These are phyloP conservation scores for Cercospora sp. DNA, from an alignment of 2,329 filamentous ascomycete species.

Conservation along the genomic window DNA sequence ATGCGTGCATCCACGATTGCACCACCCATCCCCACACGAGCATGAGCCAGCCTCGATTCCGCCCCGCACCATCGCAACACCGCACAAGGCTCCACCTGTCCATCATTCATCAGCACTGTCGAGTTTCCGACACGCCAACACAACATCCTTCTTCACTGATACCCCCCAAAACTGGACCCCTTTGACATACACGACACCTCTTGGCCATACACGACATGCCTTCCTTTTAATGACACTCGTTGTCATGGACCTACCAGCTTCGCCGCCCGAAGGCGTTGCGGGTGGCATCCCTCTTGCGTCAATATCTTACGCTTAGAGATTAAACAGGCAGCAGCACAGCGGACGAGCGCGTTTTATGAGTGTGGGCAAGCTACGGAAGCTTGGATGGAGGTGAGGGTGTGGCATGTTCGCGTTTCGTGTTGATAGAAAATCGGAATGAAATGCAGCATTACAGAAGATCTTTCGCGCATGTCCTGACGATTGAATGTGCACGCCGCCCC, in stretches of 20 bases:
- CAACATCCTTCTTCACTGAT: conserved; percentile 21
- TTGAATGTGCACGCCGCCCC: neutral
- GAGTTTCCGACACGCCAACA: conserved; percentile 8
- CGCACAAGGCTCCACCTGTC: conserved; percentile 11
- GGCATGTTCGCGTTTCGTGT: conserved; percentile 18
- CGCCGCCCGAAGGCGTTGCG: neutral
- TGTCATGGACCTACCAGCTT: conserved; percentile 3
- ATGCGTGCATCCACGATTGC: neutral
- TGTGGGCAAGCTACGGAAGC: neutral
- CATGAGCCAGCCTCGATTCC: conserved; percentile 29
- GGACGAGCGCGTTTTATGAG: neutral
- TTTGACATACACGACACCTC: conserved; percentile 30
- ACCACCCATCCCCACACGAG: conserved; percentile 4
- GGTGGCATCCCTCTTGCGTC: neutral
- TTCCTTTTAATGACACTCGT: conserved; percentile 6
- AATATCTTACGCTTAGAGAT: neutral
- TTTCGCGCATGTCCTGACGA: neutral
- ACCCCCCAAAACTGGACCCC: conserved; percentile 26
- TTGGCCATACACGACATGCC: conserved; percentile 21
- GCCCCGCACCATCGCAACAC: conserved; percentile 17
- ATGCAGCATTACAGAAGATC: neutral
- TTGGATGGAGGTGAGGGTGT: conserved; percentile 10
- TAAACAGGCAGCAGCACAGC: neutral
- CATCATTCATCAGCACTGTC: conserved; percentile 8
- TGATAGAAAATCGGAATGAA: conserved; percentile 17